phyloP scores from a whole-genome alignment of 805 yeast species.

The Sugiyamaella lignohabitans region DNA sequence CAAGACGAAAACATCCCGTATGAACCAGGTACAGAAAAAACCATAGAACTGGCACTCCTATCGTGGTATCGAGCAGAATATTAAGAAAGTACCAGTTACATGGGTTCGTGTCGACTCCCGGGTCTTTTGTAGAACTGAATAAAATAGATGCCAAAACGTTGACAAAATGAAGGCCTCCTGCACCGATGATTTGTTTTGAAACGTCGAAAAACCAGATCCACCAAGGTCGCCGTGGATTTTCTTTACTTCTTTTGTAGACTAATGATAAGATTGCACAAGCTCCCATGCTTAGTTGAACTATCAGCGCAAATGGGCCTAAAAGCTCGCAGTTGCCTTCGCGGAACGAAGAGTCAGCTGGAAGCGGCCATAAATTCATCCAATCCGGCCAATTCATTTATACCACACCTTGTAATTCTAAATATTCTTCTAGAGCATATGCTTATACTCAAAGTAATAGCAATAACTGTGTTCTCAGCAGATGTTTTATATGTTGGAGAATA shows the following conservation, averaged over 20 bases:
- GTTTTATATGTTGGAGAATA: no score
- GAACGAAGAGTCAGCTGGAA: not conserved
- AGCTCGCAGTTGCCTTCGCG: constrained; percentile 46
- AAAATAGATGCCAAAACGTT: constrained; percentile 67
- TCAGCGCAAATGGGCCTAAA: constrained; percentile 78
- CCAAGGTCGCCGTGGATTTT: constrained; percentile 83
- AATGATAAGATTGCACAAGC: constrained; percentile 66
- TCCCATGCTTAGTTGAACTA: constrained; percentile 74
- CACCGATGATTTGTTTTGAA: constrained; percentile 82
- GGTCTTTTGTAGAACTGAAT: constrained; percentile 28
- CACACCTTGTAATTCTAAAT: no score
- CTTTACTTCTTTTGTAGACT: constrained; percentile 68
- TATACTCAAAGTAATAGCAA: no score
- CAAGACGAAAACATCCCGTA: constrained; percentile 37
- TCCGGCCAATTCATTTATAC: not conserved
- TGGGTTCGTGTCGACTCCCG: constrained; percentile 50
- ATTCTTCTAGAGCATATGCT: no score
- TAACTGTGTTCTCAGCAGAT: no score
- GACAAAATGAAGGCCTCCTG: constrained; percentile 73
- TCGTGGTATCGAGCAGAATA: constrained; percentile 82
- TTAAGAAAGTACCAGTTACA: constrained; percentile 95
- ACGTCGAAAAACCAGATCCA: constrained; percentile 86
- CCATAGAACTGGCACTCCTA: constrained; percentile 84
- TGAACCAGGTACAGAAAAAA: constrained; percentile 44
- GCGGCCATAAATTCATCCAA: not conserved